Evolutionary conservation across 306 rosid genomes (phyloP).

Genomic region (Trifolium dubium): DNA sequence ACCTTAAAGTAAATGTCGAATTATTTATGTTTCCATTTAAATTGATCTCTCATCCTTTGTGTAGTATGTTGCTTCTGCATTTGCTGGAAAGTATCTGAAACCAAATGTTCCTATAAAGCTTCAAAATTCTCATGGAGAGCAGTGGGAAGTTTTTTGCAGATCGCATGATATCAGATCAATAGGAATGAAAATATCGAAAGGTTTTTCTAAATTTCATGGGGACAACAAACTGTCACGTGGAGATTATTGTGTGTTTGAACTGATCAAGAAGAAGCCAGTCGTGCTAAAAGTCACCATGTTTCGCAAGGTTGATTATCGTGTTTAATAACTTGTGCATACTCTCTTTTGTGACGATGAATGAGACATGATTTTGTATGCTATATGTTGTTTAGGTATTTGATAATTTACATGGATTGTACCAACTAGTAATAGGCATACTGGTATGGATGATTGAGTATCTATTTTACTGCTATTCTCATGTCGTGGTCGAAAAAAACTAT

Average conservation of each 20-base stretch:
- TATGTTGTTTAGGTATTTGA: neutral
- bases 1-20: neutral
- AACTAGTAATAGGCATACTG: neutral
- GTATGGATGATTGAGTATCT: too few relatives aligned
- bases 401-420: neutral
- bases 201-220: conserved; percentile 4
- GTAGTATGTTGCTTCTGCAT: conserved; percentile 45
- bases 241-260: conserved; percentile 49
- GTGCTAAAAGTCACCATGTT: conserved; percentile 38
- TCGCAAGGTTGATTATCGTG: neutral
- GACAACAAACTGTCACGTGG: conserved; percentile 28
- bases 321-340: neutral
- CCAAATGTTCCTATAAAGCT: conserved; percentile 6
- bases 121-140: conserved; percentile 19
- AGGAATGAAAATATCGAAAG: neutral
- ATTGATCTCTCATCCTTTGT: neutral
- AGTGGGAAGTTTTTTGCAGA: neutral
- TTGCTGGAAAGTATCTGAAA: conserved; percentile 36
- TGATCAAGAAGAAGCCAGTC: conserved; percentile 26
- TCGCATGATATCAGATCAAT: neutral
- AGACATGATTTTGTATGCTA: neutral
- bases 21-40: neutral
- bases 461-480: too few relatives aligned
- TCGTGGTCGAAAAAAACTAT: too few relatives aligned
- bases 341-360: neutral